Base-by-base conservation (phyloP, 1,139 yeast species). In the Suhomyces terraborum region DNA sequence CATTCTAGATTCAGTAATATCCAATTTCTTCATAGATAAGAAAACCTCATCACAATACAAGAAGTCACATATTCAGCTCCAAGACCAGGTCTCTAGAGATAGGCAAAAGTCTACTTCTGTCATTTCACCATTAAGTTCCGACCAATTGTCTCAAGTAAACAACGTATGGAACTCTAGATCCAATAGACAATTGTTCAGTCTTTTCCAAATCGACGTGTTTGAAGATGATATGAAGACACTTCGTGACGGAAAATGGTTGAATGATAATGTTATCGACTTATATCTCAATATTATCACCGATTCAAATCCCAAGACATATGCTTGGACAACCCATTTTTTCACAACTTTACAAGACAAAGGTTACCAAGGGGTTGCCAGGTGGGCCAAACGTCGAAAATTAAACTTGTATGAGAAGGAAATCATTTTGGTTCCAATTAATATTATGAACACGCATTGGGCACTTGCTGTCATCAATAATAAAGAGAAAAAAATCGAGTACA, bases 361-460 rank as follows among this genome's bases (percentile, higher is more conserved):
- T 0, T 89, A 89, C 59, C 66, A 66, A 28, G 91, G 93, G 6
- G 98, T 93, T 4, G 78, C 81, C 21, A 70, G 94, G 48, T 93
- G 98, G 98, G 87, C 96, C 42, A 88, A 84, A 53, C 76, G 96
- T 41, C 84, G 86, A 47, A 86, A 88, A 53, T 73, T 84, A 31
- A 79, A 84, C 49, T 80, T 91, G 8, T 73, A 80, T 6, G 72
- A 77, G 28, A 66, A 84, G 49, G 84, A 83, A 33, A 69, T 77
- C 46, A 73, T 94, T 6, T 73, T 93, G 50, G 82, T 87, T 6
- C 99, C 99, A 0, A 82, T 93, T 20, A 93, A 93, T 57, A 71
- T 88, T 22, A 75, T 79, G 62, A 82, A 84, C 42, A 78, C 93
- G 1, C 99, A 93, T 61, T 93, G 99, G 99, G 94, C 96, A 4